Evolutionary conservation across 2,329 filamentous ascomycete genomes (phyloP).

Genomic region (Venturia nashicola): DNA sequence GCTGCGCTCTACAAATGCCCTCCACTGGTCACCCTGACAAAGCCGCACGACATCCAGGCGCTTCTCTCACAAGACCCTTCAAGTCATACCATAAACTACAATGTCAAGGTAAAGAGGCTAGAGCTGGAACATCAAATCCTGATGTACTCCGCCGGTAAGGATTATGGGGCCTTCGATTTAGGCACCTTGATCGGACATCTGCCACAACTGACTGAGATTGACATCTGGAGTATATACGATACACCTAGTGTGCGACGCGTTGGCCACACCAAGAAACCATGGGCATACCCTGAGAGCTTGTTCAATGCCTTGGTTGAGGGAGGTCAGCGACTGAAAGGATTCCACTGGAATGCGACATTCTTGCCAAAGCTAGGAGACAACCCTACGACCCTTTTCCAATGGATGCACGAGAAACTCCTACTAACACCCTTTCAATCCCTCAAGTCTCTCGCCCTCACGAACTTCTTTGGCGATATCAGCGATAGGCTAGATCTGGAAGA

Average conservation of each 20-base stretch:
- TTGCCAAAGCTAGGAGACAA: constrained; percentile 31
- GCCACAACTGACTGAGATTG: constrained; percentile 55
- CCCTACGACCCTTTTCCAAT: constrained; percentile 45
- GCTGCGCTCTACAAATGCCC: constrained; percentile 60
- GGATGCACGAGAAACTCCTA: constrained; percentile 35
- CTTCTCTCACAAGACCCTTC: constrained; percentile 40
- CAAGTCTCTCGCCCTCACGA: constrained; percentile 22
- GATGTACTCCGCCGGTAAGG: constrained; percentile 38
- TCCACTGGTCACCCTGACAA: constrained; percentile 43
- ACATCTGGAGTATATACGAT: constrained; percentile 61
- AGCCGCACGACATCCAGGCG: constrained; percentile 35
- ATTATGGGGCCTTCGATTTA: constrained; percentile 47
- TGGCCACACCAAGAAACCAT: constrained; percentile 40
- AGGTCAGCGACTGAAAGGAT: constrained; percentile 33
- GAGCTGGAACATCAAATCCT: constrained; percentile 54
- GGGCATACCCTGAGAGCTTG: constrained; percentile 55
- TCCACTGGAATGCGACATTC: constrained; percentile 45
- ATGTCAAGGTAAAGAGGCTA: constrained; percentile 57
- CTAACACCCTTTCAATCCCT: constrained; percentile 25
- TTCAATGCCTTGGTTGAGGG: constrained; percentile 49
- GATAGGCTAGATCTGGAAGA: not conserved
- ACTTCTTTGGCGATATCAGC: constrained; percentile 15
- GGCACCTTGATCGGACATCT: constrained; percentile 48
- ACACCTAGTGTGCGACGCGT: constrained; percentile 51
- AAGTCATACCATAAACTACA: constrained; percentile 41